Base-by-base conservation (phyloP, 1,284 basidiomycete species). In the Vanrija sp. region DNA sequence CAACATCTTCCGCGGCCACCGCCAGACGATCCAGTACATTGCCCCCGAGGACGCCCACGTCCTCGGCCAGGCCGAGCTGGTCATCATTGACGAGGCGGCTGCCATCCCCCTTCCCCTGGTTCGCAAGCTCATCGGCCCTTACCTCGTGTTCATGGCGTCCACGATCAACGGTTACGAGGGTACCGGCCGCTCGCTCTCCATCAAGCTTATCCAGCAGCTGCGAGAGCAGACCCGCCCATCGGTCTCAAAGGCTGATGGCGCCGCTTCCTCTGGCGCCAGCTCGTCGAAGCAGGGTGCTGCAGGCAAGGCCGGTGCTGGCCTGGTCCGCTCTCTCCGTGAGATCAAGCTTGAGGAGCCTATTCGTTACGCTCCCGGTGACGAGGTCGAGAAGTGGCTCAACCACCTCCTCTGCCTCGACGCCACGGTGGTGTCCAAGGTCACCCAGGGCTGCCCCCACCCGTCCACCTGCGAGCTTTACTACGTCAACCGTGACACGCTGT, bases 91-190 rank as follows among this genome's bases (percentile, higher is more conserved):
- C 66, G 96, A 99, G 78, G 96, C 95, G 4, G 96, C 96, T 6
- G 96, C 96, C 16, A 98, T 98, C 56, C 96, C 96, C 0, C 84
- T 98, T 14, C 91, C 94, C 5, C 85, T 98, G 23, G 94, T 99
- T 18, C 86, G 89, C 61, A 92, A 92, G 67, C 86, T 98, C 57
- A 86, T 99, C 60, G 96, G 96, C 0, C 94, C 94, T 0, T 98
- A 98, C 77, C 88, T 98, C 43, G 93, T 98, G 49, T 98, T 98
- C 81, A 87, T 98, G 82, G 91, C 93, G 1, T 96, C 92, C 18
- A 99, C 96, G 3, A 95, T 98, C 80, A 98, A 98, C 72, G 96
- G 96, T 44, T 99, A 99, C 78, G 96, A 98, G 80, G 96, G 96
- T 19, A 98, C 96, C 0, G 96, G 96, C 18, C 89, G 96, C 38